Base-by-base conservation (phyloP, 2,329 filamentous ascomycete species). In the Aspergillus ibericus region DNA sequence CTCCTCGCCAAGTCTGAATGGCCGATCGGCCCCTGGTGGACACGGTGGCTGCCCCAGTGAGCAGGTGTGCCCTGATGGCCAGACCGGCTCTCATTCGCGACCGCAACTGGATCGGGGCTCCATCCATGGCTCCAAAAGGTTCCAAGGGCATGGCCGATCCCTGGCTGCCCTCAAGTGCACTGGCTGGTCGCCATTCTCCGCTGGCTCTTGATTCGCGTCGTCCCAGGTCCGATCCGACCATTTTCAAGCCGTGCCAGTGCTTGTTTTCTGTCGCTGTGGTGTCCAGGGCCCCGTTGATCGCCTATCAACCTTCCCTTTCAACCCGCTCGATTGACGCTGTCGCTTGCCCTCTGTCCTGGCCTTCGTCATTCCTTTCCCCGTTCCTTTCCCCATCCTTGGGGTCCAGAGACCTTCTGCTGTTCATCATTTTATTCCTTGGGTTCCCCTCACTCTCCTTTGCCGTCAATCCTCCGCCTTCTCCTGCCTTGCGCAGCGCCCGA, bases 221-320 rank as follows among this genome's bases (percentile, higher is more conserved):
- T 32, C 29, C 29, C 50, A 34, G 35, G 50, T 42, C 50, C 42
- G 51, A 53, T 53, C 36, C 51, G 51, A 42, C 51, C 51, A 53
- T 20, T 53, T 53, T 53, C 51, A 15, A 53, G 51, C 51, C 51
- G 51, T 53, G 51, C 51, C 15, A 48, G 51, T 53, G 47, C 47
- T 55, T 59, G 27, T 52, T 42, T 22, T 52, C 38, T 56, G 51
- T 42, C 40, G 51, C 38, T 16, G 38, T 53, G 51, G 22, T 53
- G 27, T 53, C 15, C 32, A 25, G 55, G 34, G 47, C 55, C 48
- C 55, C 36, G 38, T 59, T 56, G 29, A 53, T 48, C 58, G 35
- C n/a, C 34, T 46, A 56, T 53, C 55, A 46, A 29, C 50, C 54
- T 59, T 40, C 52, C 55, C 36, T 35, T 55, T 59, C 52, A 44